phyloP scores from a whole-genome alignment of 2,329 filamentous ascomycete species.

The Lecanicillium sp. region DNA sequence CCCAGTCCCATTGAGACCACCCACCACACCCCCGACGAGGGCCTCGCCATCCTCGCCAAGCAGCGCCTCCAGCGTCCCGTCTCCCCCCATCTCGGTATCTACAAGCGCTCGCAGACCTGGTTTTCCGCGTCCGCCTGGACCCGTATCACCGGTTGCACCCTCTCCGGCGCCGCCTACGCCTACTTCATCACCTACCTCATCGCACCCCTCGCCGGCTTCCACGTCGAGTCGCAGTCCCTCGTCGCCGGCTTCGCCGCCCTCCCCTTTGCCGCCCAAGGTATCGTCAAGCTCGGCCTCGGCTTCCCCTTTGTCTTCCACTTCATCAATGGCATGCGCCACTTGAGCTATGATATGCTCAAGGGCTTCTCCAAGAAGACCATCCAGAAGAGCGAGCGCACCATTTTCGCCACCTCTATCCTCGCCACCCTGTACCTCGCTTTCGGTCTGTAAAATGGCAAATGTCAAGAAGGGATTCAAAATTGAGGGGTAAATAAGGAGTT shows the following conservation, averaged over 20 bases:
- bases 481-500: conserved; percentile 8
- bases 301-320: conserved; percentile 57
- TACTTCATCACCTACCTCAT: conserved; percentile 77
- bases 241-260: conserved; percentile 55
- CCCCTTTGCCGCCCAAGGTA: conserved; percentile 53
- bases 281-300: conserved; percentile 47
- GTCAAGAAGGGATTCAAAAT: not conserved
- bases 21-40: conserved; percentile 49
- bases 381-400: conserved; percentile 37
- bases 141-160: conserved; percentile 72
- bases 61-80: conserved; percentile 80
- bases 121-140: conserved; percentile 65
- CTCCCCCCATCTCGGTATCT: conserved; percentile 79
- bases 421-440: conserved; percentile 41
- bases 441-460: conserved; percentile 36
- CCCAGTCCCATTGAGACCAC: conserved; percentile 50
- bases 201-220: conserved; percentile 64
- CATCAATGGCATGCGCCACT: conserved; percentile 50
- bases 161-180: conserved; percentile 70
- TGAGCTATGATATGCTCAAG: conserved; percentile 45
- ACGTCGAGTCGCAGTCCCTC: conserved; percentile 53
- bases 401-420: conserved; percentile 43
- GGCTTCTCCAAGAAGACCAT: conserved; percentile 47
- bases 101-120: conserved; percentile 82
- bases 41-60: conserved; percentile 62